Percentiles rank a stretch among this genome's conserved stretches.
phyloP scores from a whole-genome alignment of 1,284 basidiomycete species.

The Moesziomyces antarcticus region DNA sequence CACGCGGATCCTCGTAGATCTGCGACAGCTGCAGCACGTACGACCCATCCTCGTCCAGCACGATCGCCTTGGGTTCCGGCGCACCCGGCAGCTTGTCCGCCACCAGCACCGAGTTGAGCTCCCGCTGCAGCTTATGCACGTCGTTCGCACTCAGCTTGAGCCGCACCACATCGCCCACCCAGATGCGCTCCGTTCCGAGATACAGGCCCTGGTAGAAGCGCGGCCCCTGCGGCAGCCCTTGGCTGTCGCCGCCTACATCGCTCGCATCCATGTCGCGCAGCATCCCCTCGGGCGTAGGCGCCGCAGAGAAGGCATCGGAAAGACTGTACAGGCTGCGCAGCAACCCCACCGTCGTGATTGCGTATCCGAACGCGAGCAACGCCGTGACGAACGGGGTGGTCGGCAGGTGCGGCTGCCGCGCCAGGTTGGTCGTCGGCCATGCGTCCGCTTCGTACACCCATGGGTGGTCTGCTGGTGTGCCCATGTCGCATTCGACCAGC shows the following conservation, averaged over 20 bases:
- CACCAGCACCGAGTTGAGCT: constrained; percentile 38
- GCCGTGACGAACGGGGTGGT: constrained; percentile 16
- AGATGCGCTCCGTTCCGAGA: constrained; percentile 54
- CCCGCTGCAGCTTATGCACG: constrained; percentile 36
- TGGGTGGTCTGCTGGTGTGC: constrained; percentile 26
- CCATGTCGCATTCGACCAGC: constrained; percentile 23
- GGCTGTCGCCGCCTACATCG: background rate
- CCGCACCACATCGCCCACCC: constrained; percentile 60
- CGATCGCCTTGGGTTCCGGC: constrained; percentile 22
- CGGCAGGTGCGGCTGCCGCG: constrained; percentile 12
- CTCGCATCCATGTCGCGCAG: constrained; percentile 30
- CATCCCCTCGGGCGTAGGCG: constrained; percentile 20
- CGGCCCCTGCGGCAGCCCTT: constrained; percentile 12
- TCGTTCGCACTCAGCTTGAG: constrained; percentile 35
- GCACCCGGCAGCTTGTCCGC: constrained; percentile 22
- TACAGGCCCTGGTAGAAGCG: constrained; percentile 54
- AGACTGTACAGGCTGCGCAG: constrained; percentile 31
- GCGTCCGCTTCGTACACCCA: constrained; percentile 34
- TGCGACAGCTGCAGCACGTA: constrained; percentile 38
- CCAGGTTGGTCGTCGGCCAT: constrained; percentile 26
- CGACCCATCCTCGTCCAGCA: constrained; percentile 35
- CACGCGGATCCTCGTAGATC: constrained; percentile 38
- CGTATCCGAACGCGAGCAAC: constrained; percentile 26
- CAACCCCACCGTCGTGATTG: constrained; percentile 14
- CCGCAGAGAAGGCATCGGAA: constrained; percentile 43